These are phyloP conservation scores for Saxophila tyrrhenica DNA, from an alignment of 495 filamentous ascomycete genomes.

Conservation along the genomic window DNA sequence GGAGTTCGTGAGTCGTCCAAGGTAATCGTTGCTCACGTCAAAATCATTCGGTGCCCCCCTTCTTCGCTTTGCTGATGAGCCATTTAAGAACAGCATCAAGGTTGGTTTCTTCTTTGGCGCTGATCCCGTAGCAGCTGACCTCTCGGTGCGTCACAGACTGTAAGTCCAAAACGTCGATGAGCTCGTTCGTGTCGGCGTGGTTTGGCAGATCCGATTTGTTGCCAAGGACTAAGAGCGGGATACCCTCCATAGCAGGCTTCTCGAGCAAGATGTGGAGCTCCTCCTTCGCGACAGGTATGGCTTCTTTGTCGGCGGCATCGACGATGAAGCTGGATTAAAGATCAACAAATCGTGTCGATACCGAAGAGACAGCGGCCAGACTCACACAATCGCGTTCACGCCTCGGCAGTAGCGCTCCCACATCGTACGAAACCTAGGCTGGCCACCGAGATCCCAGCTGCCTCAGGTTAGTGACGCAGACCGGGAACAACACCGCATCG, in stretches of 20 bases:
- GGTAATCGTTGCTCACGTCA: neutral
- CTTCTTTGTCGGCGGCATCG: constrained; percentile 71
- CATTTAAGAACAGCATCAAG: constrained; percentile 94
- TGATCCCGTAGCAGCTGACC: constrained; percentile 98
- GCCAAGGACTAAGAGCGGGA: constrained; percentile 89
- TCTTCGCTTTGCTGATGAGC: constrained; percentile 74
- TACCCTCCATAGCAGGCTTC: constrained; percentile 75
- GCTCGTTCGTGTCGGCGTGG: constrained; percentile 81
- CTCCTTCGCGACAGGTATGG: constrained; percentile 77
- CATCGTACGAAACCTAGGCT: constrained; percentile 95
- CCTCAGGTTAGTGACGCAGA: neutral
- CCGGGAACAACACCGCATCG: neutral
- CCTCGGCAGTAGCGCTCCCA: constrained; percentile 98
- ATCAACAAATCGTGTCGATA: neutral
- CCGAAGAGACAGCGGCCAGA: neutral
- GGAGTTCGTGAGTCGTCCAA: neutral
- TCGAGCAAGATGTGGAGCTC: constrained; percentile 82
- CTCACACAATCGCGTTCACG: constrained; percentile 92
- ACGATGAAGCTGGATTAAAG: constrained; percentile 63
- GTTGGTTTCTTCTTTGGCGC: constrained; percentile 96
- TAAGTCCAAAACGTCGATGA: constrained; percentile 87
- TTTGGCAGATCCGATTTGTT: constrained; percentile 92
- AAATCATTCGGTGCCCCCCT: constrained; percentile 22
- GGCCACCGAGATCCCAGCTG: constrained; percentile 93
- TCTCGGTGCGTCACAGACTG: constrained; percentile 83